phyloP scores from a whole-genome alignment of 805 yeast genomes.

The Zygotorulaspora danielsina region DNA sequence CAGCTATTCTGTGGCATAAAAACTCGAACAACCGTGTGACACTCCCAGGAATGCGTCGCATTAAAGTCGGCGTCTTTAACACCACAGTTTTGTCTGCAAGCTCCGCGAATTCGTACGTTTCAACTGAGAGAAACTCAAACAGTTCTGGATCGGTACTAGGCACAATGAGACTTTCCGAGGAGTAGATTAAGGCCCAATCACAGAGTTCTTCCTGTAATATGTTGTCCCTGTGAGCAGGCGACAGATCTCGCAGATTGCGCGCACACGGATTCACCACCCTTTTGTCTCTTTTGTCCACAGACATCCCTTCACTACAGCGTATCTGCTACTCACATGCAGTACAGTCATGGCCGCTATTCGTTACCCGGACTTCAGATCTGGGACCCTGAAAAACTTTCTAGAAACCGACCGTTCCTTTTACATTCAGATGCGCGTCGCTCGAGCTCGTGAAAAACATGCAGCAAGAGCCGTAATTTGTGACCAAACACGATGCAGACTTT shows the following conservation, averaged over 20 bases:
- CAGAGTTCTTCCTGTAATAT: not conserved
- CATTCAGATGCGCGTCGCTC: no score
- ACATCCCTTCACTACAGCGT: slow-evolving; percentile 1
- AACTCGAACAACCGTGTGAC: not conserved
- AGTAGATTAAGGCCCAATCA: not conserved
- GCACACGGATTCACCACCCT: not conserved
- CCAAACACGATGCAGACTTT: no score
- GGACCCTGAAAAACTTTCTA: not conserved
- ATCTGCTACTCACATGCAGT: slow-evolving; percentile 1
- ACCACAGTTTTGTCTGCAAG: not conserved
- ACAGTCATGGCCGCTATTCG: not conserved
- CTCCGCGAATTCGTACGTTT: not conserved
- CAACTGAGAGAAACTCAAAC: not conserved
- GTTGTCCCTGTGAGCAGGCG: not conserved
- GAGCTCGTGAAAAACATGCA: no score
- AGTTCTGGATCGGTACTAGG: not conserved
- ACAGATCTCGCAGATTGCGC: not conserved
- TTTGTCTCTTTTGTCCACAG: not conserved
- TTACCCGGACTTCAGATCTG: slow-evolving; percentile 1
- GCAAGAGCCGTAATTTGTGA: no score
- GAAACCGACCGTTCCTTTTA: no score
- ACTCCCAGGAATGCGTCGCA: slow-evolving; percentile 1
- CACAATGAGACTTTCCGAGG: not conserved
- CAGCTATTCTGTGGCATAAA: not conserved
- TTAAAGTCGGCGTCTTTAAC: not conserved